Base-by-base conservation (phyloP, 371 early-diverging fungal species). In the Rhizomucor pusillus region DNA sequence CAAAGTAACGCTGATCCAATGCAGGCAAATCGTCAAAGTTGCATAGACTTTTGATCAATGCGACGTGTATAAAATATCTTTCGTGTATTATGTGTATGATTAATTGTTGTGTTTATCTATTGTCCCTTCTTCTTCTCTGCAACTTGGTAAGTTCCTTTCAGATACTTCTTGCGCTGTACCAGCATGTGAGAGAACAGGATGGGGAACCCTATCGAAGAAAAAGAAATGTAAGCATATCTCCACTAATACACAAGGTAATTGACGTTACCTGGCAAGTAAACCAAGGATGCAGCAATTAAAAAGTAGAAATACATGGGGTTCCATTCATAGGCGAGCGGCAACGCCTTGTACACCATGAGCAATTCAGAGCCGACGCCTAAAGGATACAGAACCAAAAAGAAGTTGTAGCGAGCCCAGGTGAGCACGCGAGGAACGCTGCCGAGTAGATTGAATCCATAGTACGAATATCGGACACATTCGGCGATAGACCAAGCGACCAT, bases 401-500 rank as follows among this genome's bases (percentile, higher is more conserved):
- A 50, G 45, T 57, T 57, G 37, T 57, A 97, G 56, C 94, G 59
- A 7, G 70, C 69, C 89, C 90, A 91, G 18, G 87, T 60, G 46
- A 92, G 61, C 46, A 66, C 56, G 5, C 63, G 61, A 3, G 87
- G 82, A 5, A 83, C 77, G 19, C 71, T 47, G 34, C 76, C 80
- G 16, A 57, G 50, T 16, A 94, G 77, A 54, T 82, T 83, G 52
- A 87, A 66, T 6, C 83, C 84, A 63, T 96, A 97, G 81, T 82
- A 94, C 9, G 83, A 65, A 71, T 96, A 95, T 48, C 97, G 89
- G 35, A 93, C 77, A 53, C 85, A 77, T 73, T 97, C 97, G 48
- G 96, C 92, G 57, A 97, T 76, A 41, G 79, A 83, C 97, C 97
- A 97, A 14, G 96, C 94, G 55, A 89, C 65, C n/a, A 89, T 76